Base-by-base conservation (phyloP, 495 filamentous ascomycete genomes). In the Arthonia radiata region DNA sequence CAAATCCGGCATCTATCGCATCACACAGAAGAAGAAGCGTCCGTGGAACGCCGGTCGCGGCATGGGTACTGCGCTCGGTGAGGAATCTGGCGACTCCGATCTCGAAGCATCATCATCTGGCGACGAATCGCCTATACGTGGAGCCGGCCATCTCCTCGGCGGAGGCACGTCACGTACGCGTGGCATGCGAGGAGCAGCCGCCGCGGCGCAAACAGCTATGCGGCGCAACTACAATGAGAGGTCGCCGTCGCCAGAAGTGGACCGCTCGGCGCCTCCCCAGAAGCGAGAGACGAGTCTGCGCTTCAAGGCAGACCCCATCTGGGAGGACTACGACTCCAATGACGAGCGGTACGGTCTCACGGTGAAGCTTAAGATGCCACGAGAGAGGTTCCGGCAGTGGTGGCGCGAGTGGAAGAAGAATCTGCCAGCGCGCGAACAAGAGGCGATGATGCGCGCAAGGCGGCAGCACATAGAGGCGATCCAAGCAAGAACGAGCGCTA, bases 251-350 rank as follows among this genome's bases (percentile, higher is more conserved):
- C n/a, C n/a, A n/a, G n/a, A n/a, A n/a, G n/a, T 89, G 17, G 78
- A 71, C 15, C 69, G 86, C 21, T 93, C 82, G 9, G 75, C 79
- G 38, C 93, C 86, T 0, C n/a, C n/a, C 86, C 89, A 1, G 86
- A 94, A 44, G 52, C 63, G 4, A n/a, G n/a, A n/a, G n/a, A n/a
- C n/a, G n/a, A n/a, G n/a, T n/a, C n/a, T n/a, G n/a, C n/a, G n/a
- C n/a, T n/a, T n/a, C n/a, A n/a, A n/a, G n/a, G n/a, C n/a, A n/a
- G n/a, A n/a, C n/a, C n/a, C n/a, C n/a, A n/a, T n/a, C n/a, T n/a
- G n/a, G n/a, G n/a, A n/a, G n/a, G n/a, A n/a, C n/a, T n/a, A n/a
- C n/a, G n/a, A n/a, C n/a, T n/a, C n/a, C n/a, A n/a, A n/a, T n/a
- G n/a, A n/a, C 30, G 67, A 67, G 26, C 41, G 55, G 5, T 54